Evolutionary conservation across 139 green algal genomes (phyloP).

Genomic region (Astrephomene gubernaculifera): DNA sequence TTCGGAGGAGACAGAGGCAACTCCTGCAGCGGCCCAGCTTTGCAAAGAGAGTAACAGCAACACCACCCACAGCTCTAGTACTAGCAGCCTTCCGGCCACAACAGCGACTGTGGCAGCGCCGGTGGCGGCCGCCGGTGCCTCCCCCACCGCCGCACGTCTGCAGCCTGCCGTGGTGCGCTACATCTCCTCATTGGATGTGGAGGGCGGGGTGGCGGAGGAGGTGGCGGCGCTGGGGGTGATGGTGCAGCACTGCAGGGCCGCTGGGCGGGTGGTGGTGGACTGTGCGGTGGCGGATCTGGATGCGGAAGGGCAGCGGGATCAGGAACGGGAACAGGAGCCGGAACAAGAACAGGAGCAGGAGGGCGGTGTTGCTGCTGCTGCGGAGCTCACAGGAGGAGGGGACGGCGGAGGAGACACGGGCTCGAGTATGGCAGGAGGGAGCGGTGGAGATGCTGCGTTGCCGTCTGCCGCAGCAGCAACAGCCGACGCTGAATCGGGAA

Average conservation of each 20-base stretch:
- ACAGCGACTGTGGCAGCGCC: neutral
- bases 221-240: conserved; percentile 33
- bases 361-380: neutral
- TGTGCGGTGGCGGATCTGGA: conserved; percentile 18
- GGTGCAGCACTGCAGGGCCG: conserved; percentile 10
- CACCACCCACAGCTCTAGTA: too few relatives aligned
- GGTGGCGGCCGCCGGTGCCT: neutral
- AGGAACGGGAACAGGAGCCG: too few relatives aligned
- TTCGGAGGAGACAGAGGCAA: too few relatives aligned
- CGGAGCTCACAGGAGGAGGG: neutral
- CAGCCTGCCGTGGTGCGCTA: conserved; percentile 17
- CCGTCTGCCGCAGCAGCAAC: too few relatives aligned
- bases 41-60: too few relatives aligned
- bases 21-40: too few relatives aligned
- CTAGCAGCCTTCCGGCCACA: too few relatives aligned
- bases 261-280: conserved; percentile 17
- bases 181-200: conserved; percentile 28
- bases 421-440: neutral
- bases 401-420: neutral
- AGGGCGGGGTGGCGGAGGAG: conserved; percentile 11
- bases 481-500: too few relatives aligned
- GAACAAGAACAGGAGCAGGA: neutral
- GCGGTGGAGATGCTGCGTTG: too few relatives aligned
- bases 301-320: neutral
- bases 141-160: neutral